Evolutionary conservation across 2,329 filamentous ascomycete species (phyloP), one percentile per base, ranked within the genome.

Genomic region (Colletotrichum acutatum): DNA sequence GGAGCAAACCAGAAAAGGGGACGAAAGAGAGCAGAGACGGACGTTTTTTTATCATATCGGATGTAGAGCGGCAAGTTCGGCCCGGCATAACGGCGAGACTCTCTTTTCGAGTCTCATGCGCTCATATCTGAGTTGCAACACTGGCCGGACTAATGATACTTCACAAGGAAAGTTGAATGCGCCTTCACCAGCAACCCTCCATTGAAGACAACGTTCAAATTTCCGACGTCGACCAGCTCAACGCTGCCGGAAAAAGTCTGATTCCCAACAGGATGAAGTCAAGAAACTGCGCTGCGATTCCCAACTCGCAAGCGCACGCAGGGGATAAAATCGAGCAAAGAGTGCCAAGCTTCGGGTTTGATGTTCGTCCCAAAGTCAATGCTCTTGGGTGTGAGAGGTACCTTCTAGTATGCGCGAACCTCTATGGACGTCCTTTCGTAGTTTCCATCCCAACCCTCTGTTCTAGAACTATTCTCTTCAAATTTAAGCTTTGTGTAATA

Each of bases 351-450:
- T 70, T 56, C 60, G 1, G 28, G 60, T 56, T 72, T 72, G 66
- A 72, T 72, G 66, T 72, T 70, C 66, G 49, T 72, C 70, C 66
- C 66, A 61, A 70, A 49, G 30, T 34, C 32, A 19, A 28, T 24
- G 32, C 32, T 16, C 14, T 42, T 7, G 37, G 6, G 19, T n/a
- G 3, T 2, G 14, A 6, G 6, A 42, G 37, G 37, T 42, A 42
- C 16, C 19, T 19, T 11, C 19, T n/a, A 5, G 19, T 8, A 4
- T 49, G 4, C 62, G n/a, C n/a, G 7, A 53, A 34, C 22, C n/a
- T 6, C 19, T 2, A 11, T 26, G 16, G 60, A 63, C 42, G 30
- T 26, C 24, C 30, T 22, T 30, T n/a, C 49, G 7, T 22, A 54
- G 12, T 8, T 42, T 28, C 11, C 14, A 22, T 32, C 22, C 19